Base-by-base conservation (phyloP, 352 stramenopile genomes). In the Phytophthora tubulina region DNA sequence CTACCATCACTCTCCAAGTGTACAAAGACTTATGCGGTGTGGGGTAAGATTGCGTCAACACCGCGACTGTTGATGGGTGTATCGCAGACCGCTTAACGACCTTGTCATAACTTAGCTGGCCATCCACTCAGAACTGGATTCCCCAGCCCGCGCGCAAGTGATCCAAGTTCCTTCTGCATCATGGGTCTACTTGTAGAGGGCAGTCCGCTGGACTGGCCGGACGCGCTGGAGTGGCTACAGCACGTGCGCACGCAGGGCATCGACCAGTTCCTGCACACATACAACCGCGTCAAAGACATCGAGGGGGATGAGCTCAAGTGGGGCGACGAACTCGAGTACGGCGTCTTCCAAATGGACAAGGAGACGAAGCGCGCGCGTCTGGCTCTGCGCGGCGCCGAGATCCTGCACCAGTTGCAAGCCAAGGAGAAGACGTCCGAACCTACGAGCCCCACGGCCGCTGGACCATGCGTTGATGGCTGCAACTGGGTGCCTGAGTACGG, bases 401-500 rank as follows among this genome's bases (percentile, higher is more conserved):
- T 99, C 58, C 91, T 99, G 74, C 84, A 91, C 46, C 88, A 98
- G 75, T 86, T 99, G 14, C 91, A 96, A 69, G 79, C 86, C 41
- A 97, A 98, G 71, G 93, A 99, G 77, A 73, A 80, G 10, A 76
- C 82, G 53, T 79, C 77, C 35, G 50, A 72, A 32, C 66, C 75
- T 35, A 52, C 11, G 3, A 72, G 61, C 50, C 59, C 56, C 6
- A 60, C 17, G 10, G 51, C 59, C 17, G 44, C 48, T 36, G 39
- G 39, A 3, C 35, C 80, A 53, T 79, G 85, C 60, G 80, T 82
- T 8, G 95, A 99, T 75, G 97, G 96, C 13, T 99, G 95, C 81
- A 98, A 89, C 65, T 99, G 97, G 97, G 97, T 99, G 72, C 98
- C 98, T 36, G 98, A 99, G 80, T 99, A 99, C 78, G 98, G 98